Percentiles rank a stretch among this genome's conserved stretches.
Conservation (phyloP, 805 yeast species). For the Kuraishia piskuri region DNA sequence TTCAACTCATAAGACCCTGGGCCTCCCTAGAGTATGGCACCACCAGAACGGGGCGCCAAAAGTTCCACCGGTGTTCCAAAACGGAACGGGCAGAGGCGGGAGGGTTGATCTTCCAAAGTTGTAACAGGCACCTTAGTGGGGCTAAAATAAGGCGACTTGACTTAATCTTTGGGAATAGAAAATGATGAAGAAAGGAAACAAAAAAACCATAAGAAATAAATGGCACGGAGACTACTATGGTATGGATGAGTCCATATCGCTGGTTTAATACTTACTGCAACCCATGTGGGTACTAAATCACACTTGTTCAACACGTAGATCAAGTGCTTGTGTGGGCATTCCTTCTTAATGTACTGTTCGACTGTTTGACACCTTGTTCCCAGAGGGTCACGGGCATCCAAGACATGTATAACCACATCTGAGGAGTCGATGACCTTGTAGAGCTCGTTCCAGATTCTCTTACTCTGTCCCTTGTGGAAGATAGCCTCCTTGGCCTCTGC, state of each 20-base stretch:
- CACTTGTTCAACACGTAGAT: conserved; percentile 93
- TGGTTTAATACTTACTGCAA: conserved; percentile 85
- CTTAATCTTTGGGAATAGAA: conserved; percentile 66
- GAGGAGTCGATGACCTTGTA: conserved; percentile 97
- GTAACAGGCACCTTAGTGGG: conserved; percentile 83
- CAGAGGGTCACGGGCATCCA: conserved; percentile 95
- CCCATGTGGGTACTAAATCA: conserved; percentile 98
- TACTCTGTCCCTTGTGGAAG: conserved; percentile 94
- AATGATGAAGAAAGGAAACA: conserved; percentile 8
- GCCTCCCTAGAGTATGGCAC: conserved; percentile 24
- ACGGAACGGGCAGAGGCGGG: conserved; percentile 45
- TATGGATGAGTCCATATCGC: conserved; percentile 4
- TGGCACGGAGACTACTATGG: conserved; percentile 1
- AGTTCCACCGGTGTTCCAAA: conserved; percentile 35
- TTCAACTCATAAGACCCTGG: conserved; percentile 83
- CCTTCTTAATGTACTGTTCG: conserved; percentile 86
- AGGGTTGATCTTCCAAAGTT: conserved; percentile 84
- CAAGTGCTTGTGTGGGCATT: conserved; percentile 94
- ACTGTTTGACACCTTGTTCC: conserved; percentile 94
- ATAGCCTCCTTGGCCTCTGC: conserved; percentile 92
- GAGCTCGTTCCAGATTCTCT: conserved; percentile 96
- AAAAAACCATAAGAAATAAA: conserved; percentile 6
- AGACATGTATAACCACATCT: conserved; percentile 91
- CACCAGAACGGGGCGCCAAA: conserved; percentile 37
- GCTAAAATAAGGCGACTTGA: conserved; percentile 51